A percentile compares a stretch with the other conserved stretches of the same genome.
These are phyloP conservation scores for Lyophyllum semitale DNA, from an alignment of 768 basidiomycete genomes.

Conservation along the genomic window DNA sequence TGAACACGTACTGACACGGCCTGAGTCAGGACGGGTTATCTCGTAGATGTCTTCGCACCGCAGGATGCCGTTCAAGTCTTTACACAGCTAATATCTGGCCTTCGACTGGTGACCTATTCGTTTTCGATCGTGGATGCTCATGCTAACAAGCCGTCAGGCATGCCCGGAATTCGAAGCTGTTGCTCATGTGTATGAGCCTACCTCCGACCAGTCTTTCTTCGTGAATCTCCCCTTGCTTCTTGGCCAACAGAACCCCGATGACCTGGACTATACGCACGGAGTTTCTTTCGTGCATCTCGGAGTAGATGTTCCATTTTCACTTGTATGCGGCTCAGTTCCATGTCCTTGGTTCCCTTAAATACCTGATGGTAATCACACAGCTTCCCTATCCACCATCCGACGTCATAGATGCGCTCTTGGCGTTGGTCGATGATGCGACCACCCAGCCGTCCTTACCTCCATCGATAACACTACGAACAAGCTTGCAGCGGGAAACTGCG, in stretches of 20 bases:
- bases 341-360: not conserved
- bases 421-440: slow-evolving; percentile 6
- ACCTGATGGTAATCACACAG: slow-evolving; percentile 12
- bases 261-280: not conserved
- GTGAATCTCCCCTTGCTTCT: slow-evolving; percentile 40
- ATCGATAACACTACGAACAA: slow-evolving; percentile 30
- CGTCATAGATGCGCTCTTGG: slow-evolving; percentile 11
- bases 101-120: slow-evolving; percentile 36
- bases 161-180: slow-evolving; percentile 38
- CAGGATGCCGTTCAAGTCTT: slow-evolving; percentile 36
- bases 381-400: slow-evolving; percentile 15
- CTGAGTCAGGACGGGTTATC: slow-evolving; percentile 44
- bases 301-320: slow-evolving; percentile 12
- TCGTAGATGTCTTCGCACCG: slow-evolving; percentile 49
- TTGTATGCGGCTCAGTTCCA: slow-evolving; percentile 6
- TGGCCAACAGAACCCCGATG: not conserved
- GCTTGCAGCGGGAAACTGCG: slow-evolving; percentile 25
- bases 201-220: slow-evolving; percentile 56
- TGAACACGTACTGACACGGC: not conserved
- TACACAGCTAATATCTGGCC: slow-evolving; percentile 32
- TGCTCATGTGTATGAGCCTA: slow-evolving; percentile 45
- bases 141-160: not conserved
- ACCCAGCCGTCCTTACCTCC: not conserved
- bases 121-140: not conserved
- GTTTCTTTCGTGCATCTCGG: slow-evolving; percentile 18